Conservation (phyloP, 495 filamentous ascomycete genomes). For the Penicillium samsonianum region DNA sequence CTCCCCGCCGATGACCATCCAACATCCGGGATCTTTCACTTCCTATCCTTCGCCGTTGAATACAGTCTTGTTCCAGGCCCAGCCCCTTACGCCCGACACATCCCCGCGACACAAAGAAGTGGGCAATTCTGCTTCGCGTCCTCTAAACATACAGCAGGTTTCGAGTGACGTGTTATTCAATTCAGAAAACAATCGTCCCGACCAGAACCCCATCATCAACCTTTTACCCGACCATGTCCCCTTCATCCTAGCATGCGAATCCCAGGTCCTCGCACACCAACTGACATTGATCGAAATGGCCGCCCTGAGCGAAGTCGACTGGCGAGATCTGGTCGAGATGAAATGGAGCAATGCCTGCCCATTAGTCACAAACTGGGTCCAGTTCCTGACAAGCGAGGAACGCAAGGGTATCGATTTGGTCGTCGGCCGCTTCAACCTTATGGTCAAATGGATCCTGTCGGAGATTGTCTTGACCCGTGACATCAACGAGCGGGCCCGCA, state of each 20-base stretch:
- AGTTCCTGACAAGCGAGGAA: conserved; percentile 79
- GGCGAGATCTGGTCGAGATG: conserved; percentile 96
- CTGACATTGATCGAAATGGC: conserved; percentile 96
- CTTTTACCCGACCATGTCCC: conserved; percentile 66
- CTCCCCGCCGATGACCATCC: conserved; percentile 75
- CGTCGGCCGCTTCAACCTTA: conserved; percentile 92
- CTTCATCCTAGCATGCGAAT: conserved; percentile 90
- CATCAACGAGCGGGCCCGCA: conserved; percentile 77
- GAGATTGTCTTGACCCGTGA: conserved; percentile 85
- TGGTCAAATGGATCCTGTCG: conserved; percentile 96
- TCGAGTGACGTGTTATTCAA: conserved; percentile 42
- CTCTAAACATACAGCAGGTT: conserved; percentile 35
- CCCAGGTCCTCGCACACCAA: conserved; percentile 86
- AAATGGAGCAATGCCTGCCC: conserved; percentile 78
- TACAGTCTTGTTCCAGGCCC: conserved; percentile 41
- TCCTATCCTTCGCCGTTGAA: conserved; percentile 41
- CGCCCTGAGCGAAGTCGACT: conserved; percentile 93
- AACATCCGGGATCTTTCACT: conserved; percentile 55
- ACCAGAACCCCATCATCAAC: conserved; percentile 13
- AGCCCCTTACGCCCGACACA: conserved; percentile 54
- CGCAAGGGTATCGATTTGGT: conserved; percentile 92
- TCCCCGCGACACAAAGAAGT: conserved; percentile 41
- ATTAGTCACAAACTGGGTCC: conserved; percentile 75
- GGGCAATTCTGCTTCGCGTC: conserved; percentile 20
- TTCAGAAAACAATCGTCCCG: conserved; percentile 34